These are phyloP conservation scores for Bretziella fagacearum DNA, from an alignment of 2,329 filamentous ascomycete species.

Conservation along the genomic window DNA sequence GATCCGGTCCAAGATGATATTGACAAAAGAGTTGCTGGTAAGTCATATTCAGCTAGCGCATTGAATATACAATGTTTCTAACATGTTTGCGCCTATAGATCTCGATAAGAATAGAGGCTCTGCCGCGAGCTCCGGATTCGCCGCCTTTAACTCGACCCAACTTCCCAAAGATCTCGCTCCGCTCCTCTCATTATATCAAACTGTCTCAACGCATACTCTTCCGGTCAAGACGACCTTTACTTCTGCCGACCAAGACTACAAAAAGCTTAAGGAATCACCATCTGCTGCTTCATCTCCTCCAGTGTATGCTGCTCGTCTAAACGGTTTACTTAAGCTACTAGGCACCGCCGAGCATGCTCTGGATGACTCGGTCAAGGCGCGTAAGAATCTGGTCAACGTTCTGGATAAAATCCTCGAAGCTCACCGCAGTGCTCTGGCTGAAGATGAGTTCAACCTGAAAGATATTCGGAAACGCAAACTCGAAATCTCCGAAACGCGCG, in stretches of 20 bases:
- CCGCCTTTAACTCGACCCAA: constrained; percentile 35
- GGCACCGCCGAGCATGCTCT: constrained; percentile 80
- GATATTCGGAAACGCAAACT: constrained; percentile 49
- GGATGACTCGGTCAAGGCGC: constrained; percentile 73
- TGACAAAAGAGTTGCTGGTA: constrained; percentile 65
- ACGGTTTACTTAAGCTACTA: constrained; percentile 74
- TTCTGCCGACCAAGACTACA: constrained; percentile 64
- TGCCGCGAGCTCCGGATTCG: constrained; percentile 31
- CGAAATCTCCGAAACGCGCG: constrained; percentile 66
- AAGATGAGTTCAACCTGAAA: constrained; percentile 49
- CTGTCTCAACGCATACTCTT: constrained; percentile 54
- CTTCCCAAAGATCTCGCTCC: constrained; percentile 62
- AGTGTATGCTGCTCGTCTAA: constrained; percentile 79
- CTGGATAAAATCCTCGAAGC: constrained; percentile 67
- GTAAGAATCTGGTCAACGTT: constrained; percentile 57
- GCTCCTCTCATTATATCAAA: constrained; percentile 57
- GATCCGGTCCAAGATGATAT: constrained; percentile 60
- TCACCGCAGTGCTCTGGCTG: constrained; percentile 50
- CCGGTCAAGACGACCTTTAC: constrained; percentile 49
- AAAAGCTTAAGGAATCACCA: constrained; percentile 60
- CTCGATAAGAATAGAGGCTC: constrained; percentile 44
- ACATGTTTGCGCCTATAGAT: constrained; percentile 27
- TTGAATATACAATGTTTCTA: constrained; percentile 11
- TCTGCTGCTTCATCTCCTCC: constrained; percentile 60
- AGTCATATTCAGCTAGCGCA: constrained; percentile 17